phyloP scores from a whole-genome alignment of 768 basidiomycete species.

The Mycena latifolia region DNA sequence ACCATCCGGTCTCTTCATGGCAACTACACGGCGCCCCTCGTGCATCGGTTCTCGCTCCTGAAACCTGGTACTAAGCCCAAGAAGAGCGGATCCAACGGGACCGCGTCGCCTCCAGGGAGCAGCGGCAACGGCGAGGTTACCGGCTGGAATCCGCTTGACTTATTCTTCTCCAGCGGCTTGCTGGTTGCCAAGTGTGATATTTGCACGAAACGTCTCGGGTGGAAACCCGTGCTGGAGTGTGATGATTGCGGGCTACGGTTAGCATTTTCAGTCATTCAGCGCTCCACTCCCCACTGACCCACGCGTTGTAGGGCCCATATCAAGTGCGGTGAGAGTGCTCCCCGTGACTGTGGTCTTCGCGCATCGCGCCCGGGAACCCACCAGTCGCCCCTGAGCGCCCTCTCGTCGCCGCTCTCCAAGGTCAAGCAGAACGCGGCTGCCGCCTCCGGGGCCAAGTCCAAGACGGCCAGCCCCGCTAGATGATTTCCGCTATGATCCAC shows the following conservation, averaged over 20 bases:
- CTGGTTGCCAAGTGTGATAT: conserved; percentile 85
- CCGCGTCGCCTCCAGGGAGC: conserved; percentile 47
- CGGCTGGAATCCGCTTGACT: conserved; percentile 82
- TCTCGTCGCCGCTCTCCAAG: conserved; percentile 54
- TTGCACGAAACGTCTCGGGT: conserved; percentile 85
- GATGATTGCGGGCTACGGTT: conserved; percentile 89
- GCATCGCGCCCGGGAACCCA: conserved; percentile 45
- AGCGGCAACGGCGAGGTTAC: conserved; percentile 45
- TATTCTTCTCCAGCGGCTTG: conserved; percentile 81
- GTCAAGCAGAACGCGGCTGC: conserved; percentile 52
- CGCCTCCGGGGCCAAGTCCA: conserved; percentile 43
- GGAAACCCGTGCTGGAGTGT: conserved; percentile 89
- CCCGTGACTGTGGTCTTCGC: conserved; percentile 75
- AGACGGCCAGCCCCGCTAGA: conserved; percentile 41
- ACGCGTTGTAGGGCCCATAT: conserved; percentile 73
- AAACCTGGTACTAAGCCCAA: conserved; percentile 81
- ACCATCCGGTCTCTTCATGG: conserved; percentile 65
- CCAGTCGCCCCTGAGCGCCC: conserved; percentile 43
- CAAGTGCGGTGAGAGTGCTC: conserved; percentile 88
- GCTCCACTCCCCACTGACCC: conserved; percentile 21
- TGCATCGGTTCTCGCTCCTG: conserved; percentile 90
- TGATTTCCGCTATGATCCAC: conserved; percentile 15
- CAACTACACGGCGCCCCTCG: conserved; percentile 59
- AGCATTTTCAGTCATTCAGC: conserved; percentile 37
- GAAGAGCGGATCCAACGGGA: conserved; percentile 48